Base-by-base conservation (phyloP, 495 filamentous ascomycete genomes). In the Hapsidospora chrysogenum region DNA sequence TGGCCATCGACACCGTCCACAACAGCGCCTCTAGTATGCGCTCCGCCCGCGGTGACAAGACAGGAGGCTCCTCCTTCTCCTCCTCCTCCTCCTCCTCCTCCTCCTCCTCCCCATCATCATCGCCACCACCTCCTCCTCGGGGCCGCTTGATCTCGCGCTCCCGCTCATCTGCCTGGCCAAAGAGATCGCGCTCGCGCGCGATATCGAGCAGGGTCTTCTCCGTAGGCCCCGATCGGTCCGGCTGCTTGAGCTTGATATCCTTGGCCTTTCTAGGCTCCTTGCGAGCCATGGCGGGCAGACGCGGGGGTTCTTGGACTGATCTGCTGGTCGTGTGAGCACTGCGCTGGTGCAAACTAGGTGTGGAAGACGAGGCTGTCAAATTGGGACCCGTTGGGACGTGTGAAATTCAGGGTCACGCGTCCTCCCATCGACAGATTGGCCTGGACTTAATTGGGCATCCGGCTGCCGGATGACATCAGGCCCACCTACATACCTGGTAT, bases 1-100 rank as follows among this genome's bases (percentile, higher is more conserved):
- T 83, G 13, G 72, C 66, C 44, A 95, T 58, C 28, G 78, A 79
- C 3, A 76, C 43, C 8, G 75, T 70, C 63, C 68, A 81, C n/a
- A 79, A 64, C n/a, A 78, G 36, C 5, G 78, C 60, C 11, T 78
- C 61, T 35, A 70, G 58, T 7, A 70, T 39, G 11, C 69, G 64
- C 9, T 76, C 78, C 2, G 51, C 54, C 0, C 37, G 41, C 4
- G 60, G 57, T 3, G 60, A 56, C 25, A 64, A 21, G 9, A 17
- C 43, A 0, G 31, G 40, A 0, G 42, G 52, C 2, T 52, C 51
- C 1, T 52, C 51, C 0, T 53, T 50, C 0, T 49, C 44, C 2
- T 45, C 50, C 22, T 52, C 40, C 33, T 68, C 56, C 6, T 52
- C 40, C 13, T 57, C 43, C 31, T 46, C 43, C 36, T 47, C 48